Evolutionary conservation across 1,284 basidiomycete species (phyloP).

Genomic region (Ceratobasidium sp.): DNA sequence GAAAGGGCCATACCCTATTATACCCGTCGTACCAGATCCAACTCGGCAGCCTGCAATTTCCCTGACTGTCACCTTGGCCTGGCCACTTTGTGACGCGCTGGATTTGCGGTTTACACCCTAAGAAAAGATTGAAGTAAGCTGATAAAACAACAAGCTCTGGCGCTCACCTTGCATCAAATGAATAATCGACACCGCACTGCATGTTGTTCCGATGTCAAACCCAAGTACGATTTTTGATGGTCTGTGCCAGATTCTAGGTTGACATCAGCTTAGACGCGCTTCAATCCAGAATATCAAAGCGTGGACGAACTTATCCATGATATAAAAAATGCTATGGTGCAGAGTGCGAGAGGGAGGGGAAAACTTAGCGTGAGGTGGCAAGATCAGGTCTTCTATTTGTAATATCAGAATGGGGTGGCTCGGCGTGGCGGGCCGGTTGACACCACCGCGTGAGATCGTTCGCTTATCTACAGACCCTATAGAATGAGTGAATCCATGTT

Average conservation of each 20-base stretch:
- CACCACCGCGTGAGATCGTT: no score
- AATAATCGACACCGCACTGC: constrained; percentile 8
- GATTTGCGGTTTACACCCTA: not conserved
- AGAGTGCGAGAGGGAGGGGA: no score
- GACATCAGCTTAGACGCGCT: not conserved
- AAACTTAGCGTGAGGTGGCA: no score
- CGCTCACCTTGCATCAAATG: not conserved
- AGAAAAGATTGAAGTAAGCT: not conserved
- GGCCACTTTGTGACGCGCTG: constrained; percentile 22
- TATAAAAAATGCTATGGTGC: no score
- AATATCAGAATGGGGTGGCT: no score
- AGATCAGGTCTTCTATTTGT: no score
- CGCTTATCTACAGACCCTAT: no score
- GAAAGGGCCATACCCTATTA: not conserved
- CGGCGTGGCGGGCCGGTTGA: no score
- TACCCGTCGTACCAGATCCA: constrained; percentile 12
- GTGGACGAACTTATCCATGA: no score
- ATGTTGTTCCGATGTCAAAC: constrained; percentile 18
- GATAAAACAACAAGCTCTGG: not conserved
- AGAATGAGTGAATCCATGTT: no score
- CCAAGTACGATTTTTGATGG: constrained; percentile 4
- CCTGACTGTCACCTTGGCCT: not conserved
- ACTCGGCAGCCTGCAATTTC: not conserved
- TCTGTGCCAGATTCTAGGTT: not conserved
- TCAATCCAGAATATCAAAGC: no score